Base-by-base conservation (phyloP, 2,329 filamentous ascomycete species). In the Neopestalotiopsis sp. region DNA sequence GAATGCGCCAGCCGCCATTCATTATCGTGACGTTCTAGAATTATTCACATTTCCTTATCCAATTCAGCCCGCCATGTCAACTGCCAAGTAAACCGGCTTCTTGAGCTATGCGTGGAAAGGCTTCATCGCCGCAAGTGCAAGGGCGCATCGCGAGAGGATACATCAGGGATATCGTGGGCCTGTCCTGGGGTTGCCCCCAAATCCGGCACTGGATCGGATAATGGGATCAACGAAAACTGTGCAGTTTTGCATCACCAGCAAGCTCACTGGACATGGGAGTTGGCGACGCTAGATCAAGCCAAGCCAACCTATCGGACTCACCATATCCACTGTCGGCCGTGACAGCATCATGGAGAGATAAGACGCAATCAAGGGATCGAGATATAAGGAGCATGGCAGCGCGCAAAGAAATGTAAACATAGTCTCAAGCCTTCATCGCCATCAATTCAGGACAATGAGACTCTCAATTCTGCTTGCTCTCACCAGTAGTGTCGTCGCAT, bases 301-400 rank as follows among this genome's bases (percentile, higher is more conserved):
- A 59, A 59, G 57, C 57, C 57, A 59, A 30, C 24, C 57, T 59
- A 59, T 34, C 20, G 30, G 57, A n/a, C 13, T 34, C 57, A 30
- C 20, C 9, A 62, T 30, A 30, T 34, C 59, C 59, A 34, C 59
- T 62, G 59, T 34, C 12, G 6, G 30, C 32, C 32, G 32, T 62
- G 34, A 62, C 32, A 62, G 34, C 59, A 62, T 62, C 59, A 62
- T 40, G 4, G 32, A 40, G 30, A 62, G 59, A 62, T 62, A 62
- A 62, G 59, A 62, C 59, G 59, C 32, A 62, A 62, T 62, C 34
- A 24, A 10, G 13, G 13, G 20, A 14, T 62, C 32, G 12, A 62
- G 32, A 13, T 62, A 62, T 62, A 62, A 62, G 59, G 34, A 14
- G 5, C 13, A 12, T 17, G 12, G 5, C 20, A 30, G 28, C 14